Percentiles rank a stretch among this genome's conserved stretches.
Conservation (phyloP, 352 stramenopile genomes). For the Phytophthora chlamydospora region DNA sequence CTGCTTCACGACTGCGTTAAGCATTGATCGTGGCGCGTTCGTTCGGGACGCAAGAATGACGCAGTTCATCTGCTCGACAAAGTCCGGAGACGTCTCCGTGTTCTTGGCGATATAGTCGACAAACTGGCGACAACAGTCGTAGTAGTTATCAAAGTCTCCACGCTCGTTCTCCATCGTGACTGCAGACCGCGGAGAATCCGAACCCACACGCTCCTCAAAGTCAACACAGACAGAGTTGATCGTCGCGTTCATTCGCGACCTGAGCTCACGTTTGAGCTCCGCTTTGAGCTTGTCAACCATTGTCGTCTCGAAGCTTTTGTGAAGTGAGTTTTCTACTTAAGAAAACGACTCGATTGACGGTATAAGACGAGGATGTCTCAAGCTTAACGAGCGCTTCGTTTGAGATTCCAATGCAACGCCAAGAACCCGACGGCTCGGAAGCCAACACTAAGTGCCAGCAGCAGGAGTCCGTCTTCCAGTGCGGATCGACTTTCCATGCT, state of each 20-base stretch:
- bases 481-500: conserved; percentile 27
- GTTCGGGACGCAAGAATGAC: conserved; percentile 15
- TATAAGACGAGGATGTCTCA: not conserved
- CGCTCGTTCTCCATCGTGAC: not conserved
- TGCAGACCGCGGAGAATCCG: not conserved
- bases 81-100: conserved; percentile 17
- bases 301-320: not conserved
- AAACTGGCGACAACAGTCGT: conserved; percentile 7
- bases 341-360: conserved; percentile 1
- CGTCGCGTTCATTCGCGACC: conserved; percentile 4
- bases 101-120: conserved; percentile 16
- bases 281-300: conserved; percentile 13
- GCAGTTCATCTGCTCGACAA: conserved; percentile 16
- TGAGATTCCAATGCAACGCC: conserved; percentile 19
- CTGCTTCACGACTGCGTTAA: conserved; percentile 7
- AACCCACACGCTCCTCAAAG: conserved; percentile 7
- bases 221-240: conserved; percentile 10
- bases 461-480: conserved; percentile 24
- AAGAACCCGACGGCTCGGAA: conserved; percentile 41
- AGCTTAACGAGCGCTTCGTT: conserved; percentile 1
- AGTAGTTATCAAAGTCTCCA: conserved; percentile 12
- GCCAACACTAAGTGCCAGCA: conserved; percentile 33
- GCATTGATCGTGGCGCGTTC: conserved; percentile 1
- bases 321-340: not conserved
- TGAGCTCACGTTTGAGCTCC: conserved; percentile 6